These are phyloP conservation scores for Aspergillus ellipticus DNA, from an alignment of 495 filamentous ascomycete species.

Conservation along the genomic window DNA sequence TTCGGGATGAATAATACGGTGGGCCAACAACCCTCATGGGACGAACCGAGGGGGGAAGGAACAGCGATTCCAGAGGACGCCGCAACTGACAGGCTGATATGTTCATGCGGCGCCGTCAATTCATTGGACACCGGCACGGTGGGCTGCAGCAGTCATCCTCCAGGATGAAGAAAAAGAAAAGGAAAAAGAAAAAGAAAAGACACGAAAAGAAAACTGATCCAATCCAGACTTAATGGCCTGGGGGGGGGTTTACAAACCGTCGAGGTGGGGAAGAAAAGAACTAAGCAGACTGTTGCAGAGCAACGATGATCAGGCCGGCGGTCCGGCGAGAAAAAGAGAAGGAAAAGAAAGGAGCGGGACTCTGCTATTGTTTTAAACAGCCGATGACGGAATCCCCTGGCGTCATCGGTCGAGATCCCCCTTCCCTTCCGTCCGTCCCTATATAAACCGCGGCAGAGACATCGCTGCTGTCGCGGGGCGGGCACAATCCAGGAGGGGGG, in stretches of 20 bases:
- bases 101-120: slow-evolving; percentile 7
- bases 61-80: neutral
- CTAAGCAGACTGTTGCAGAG: neutral
- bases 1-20: neutral
- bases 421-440: neutral
- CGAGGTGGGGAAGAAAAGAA: neutral
- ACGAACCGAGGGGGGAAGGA: slow-evolving; percentile 6
- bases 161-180: neutral
- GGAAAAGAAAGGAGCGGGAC: neutral
- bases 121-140: slow-evolving; percentile 16
- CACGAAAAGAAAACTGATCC: neutral
- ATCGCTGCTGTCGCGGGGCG: neutral
- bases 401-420: neutral
- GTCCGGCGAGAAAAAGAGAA: neutral
- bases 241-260: neutral
- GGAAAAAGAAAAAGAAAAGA: too few relatives aligned
- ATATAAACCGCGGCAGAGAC: neutral
- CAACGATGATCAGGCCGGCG: slow-evolving; percentile 3
- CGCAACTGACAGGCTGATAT: neutral
- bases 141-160: slow-evolving; percentile 9
- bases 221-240: neutral
- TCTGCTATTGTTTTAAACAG: neutral
- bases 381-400: slow-evolving; percentile 8
- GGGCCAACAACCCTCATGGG: slow-evolving; percentile 3
- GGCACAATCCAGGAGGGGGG: too few relatives aligned